Conservation (phyloP, 768 basidiomycete species). For the Butyriboletus loyo region DNA sequence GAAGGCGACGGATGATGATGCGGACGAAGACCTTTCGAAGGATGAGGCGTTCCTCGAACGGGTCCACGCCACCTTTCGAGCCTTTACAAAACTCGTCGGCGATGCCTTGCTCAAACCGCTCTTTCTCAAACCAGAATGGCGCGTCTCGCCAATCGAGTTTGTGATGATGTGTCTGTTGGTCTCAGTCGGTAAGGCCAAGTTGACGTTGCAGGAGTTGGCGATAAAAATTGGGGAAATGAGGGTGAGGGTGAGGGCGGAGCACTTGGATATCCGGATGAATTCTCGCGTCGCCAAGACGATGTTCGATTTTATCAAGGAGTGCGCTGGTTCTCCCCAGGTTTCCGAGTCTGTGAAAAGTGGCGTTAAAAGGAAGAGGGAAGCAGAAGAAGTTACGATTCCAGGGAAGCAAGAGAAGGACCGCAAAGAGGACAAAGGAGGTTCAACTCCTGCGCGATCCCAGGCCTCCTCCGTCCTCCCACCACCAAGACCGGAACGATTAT, state of each 20-base stretch:
- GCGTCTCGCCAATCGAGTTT: conserved; percentile 70
- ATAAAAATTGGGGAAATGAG: conserved; percentile 52
- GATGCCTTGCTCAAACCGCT: conserved; percentile 33
- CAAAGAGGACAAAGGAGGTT: conserved; percentile 1
- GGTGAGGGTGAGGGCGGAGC: conserved; percentile 45
- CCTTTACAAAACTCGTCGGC: conserved; percentile 45
- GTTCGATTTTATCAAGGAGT: conserved; percentile 46
- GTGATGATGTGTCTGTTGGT: conserved; percentile 55
- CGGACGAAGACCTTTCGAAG: conserved; percentile 21
- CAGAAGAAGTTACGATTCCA: conserved; percentile 4
- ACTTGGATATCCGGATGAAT: conserved; percentile 70
- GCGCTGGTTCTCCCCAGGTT: not conserved
- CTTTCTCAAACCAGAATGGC: conserved; percentile 42
- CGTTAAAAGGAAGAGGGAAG: conserved; percentile 28
- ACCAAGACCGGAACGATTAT: conserved; percentile 17
- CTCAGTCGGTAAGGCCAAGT: conserved; percentile 41
- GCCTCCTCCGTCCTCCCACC: conserved; percentile 8
- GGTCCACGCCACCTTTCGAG: conserved; percentile 42
- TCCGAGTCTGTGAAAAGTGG: not conserved
- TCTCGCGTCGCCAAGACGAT: conserved; percentile 52
- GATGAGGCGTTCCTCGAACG: conserved; percentile 34
- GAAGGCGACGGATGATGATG: conserved; percentile 9
- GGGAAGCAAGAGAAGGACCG: conserved; percentile 17
- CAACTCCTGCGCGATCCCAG: not conserved
- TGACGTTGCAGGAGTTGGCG: conserved; percentile 41